Conservation (phyloP, 257 asterid genomes). For the Penstemon davidsonii region DNA sequence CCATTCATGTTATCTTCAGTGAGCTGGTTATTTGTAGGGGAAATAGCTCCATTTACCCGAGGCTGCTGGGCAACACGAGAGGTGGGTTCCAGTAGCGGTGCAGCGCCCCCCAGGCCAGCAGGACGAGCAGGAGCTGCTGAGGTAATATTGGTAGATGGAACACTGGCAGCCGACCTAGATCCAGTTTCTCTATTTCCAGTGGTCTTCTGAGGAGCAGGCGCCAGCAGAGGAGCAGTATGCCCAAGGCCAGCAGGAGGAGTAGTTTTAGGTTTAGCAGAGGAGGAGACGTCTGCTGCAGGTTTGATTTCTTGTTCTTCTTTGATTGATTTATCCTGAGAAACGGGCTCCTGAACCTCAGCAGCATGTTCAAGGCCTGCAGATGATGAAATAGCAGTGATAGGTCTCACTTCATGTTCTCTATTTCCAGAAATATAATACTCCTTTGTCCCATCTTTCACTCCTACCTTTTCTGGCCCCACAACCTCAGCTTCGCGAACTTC, state of each 20-base stretch:
- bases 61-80: slow-evolving; percentile 75
- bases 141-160: slow-evolving; percentile 33
- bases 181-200: slow-evolving; percentile 29
- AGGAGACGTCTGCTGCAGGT: slow-evolving; percentile 41
- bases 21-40: slow-evolving; percentile 63
- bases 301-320: slow-evolving; percentile 30
- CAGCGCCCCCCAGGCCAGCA: slow-evolving; percentile 93
- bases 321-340: slow-evolving; percentile 29
- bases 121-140: slow-evolving; percentile 58
- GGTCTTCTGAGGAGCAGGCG: slow-evolving; percentile 35
- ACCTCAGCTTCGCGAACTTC: slow-evolving; percentile 31
- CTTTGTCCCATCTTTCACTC: slow-evolving; percentile 31
- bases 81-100: slow-evolving; percentile 73
- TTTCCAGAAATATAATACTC: slow-evolving; percentile 33
- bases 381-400: slow-evolving; percentile 28
- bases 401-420: slow-evolving; percentile 34
- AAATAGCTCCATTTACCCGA: slow-evolving; percentile 73
- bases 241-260: slow-evolving; percentile 37
- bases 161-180: slow-evolving; percentile 27
- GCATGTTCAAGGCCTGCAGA: slow-evolving; percentile 21
- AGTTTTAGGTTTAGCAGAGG: slow-evolving; percentile 40
- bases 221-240: slow-evolving; percentile 31
- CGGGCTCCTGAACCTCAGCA: slow-evolving; percentile 34
- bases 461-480: slow-evolving; percentile 39
- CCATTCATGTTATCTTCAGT: slow-evolving; percentile 70